A percentile compares a stretch with the other conserved stretches of the same genome.
Conservation (phyloP, 805 yeast species). For the Metschnikowia continentalis region DNA sequence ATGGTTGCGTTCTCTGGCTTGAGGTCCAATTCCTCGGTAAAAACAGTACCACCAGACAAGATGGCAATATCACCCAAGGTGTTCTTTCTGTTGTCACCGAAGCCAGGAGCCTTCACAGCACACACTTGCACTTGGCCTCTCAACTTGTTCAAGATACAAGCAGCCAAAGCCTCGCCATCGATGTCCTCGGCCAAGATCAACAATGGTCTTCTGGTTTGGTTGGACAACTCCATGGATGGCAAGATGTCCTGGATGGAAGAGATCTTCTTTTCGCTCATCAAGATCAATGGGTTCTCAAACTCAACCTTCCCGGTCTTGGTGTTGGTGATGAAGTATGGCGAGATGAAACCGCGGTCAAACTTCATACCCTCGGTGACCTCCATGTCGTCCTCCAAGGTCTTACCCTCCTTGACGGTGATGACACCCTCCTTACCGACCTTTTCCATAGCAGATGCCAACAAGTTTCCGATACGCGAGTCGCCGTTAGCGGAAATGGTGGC, state of each 20-base stretch:
- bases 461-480: constrained; percentile 83
- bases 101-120: constrained; percentile 98
- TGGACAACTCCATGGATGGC: constrained; percentile 90
- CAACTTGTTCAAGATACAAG: constrained; percentile 92
- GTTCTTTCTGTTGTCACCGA: constrained; percentile 98
- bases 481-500: constrained; percentile 98
- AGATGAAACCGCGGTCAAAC: constrained; percentile 95
- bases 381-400: constrained; percentile 91
- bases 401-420: constrained; percentile 95
- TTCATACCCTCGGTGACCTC: constrained; percentile 98
- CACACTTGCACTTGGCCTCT: constrained; percentile 98
- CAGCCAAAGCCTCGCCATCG: constrained; percentile 98
- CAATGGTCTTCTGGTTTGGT: constrained; percentile 89
- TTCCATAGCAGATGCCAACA: constrained; percentile 95
- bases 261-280: constrained; percentile 90
- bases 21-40: constrained; percentile 90
- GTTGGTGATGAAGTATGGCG: constrained; percentile 94
- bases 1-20: constrained; percentile 92
- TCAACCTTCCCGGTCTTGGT: constrained; percentile 91
- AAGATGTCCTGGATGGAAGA: constrained; percentile 85
- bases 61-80: constrained; percentile 93
- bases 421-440: constrained; percentile 99
- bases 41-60: constrained; percentile 87
- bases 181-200: constrained; percentile 92
- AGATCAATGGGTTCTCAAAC: constrained; percentile 85